These are phyloP conservation scores for Cucumis sativus DNA, from an alignment of 306 rosid species.

Conservation along the genomic window DNA sequence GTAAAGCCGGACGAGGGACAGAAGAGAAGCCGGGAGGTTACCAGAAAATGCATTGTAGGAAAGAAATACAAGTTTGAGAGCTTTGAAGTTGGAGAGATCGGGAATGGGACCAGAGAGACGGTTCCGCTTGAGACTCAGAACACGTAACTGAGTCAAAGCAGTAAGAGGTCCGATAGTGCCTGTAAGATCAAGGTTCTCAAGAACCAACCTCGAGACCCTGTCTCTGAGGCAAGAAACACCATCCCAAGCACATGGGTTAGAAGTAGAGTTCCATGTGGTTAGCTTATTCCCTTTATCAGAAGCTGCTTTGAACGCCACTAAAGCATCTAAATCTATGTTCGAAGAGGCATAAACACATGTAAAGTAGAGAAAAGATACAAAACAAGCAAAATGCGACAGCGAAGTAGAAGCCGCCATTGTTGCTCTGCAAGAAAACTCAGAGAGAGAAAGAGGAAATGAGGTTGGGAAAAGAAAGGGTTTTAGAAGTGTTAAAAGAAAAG, in stretches of 20 bases:
- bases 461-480: not conserved
- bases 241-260: constrained; percentile 44
- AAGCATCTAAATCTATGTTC: constrained; percentile 32
- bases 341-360: constrained; percentile 7
- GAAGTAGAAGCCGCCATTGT: constrained; percentile 32
- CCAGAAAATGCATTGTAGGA: constrained; percentile 59
- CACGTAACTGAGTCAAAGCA: constrained; percentile 45
- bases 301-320: constrained; percentile 44
- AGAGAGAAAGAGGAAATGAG: not conserved
- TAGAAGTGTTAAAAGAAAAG: not conserved
- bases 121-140: constrained; percentile 68
- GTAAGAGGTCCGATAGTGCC: constrained; percentile 43
- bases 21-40: constrained; percentile 24
- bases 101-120: constrained; percentile 52
- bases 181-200: constrained; percentile 40
- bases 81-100: constrained; percentile 41
- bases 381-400: not conserved
- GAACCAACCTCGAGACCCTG: constrained; percentile 62
- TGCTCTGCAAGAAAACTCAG: constrained; percentile 12
- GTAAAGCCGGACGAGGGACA: constrained; percentile 45
- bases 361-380: not conserved
- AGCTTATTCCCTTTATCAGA: constrained; percentile 43
- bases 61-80: constrained; percentile 52
- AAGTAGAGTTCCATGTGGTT: constrained; percentile 45
- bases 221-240: constrained; percentile 46